These are phyloP conservation scores for Ceratocystis colombiana DNA, from an alignment of 2,329 filamentous ascomycete genomes.

Conservation along the genomic window DNA sequence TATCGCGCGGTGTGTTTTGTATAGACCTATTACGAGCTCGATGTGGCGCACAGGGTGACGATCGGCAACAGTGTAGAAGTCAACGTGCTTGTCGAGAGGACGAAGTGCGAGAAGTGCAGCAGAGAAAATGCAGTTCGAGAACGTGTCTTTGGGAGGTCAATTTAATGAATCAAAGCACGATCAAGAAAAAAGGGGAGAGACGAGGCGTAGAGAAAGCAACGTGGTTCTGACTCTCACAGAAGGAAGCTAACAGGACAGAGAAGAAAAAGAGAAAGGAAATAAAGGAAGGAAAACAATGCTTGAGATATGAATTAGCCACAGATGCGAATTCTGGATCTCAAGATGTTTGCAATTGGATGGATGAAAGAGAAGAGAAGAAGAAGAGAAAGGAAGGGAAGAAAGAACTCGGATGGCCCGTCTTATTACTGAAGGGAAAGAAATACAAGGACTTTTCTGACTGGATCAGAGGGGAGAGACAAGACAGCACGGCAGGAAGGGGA, in stretches of 20 bases:
- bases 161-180: slow-evolving; percentile 23
- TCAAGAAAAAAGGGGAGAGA: slow-evolving; percentile 24
- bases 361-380: slow-evolving; percentile 13
- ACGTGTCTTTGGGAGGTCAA: slow-evolving; percentile 20
- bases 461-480: slow-evolving; percentile 1
- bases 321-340: neutral
- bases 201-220: neutral
- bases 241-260: neutral
- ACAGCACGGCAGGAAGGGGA: slow-evolving; percentile 12
- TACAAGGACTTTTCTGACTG: neutral
- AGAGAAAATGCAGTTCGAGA: slow-evolving; percentile 5
- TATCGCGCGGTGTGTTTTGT: slow-evolving; percentile 6
- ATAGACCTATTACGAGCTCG: neutral
- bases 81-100: slow-evolving; percentile 11
- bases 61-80: slow-evolving; percentile 7
- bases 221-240: neutral
- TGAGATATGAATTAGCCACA: slow-evolving; percentile 5
- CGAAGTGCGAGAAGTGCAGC: neutral
- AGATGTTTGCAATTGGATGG: neutral
- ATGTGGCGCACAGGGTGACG: neutral
- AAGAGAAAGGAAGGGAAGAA: slow-evolving; percentile 14
- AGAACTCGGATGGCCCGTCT: slow-evolving; percentile 16
- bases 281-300: slow-evolving; percentile 6
- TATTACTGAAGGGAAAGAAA: slow-evolving; percentile 6
- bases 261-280: neutral